Conservation (phyloP, 768 basidiomycete species). For the Mycena filopes region DNA sequence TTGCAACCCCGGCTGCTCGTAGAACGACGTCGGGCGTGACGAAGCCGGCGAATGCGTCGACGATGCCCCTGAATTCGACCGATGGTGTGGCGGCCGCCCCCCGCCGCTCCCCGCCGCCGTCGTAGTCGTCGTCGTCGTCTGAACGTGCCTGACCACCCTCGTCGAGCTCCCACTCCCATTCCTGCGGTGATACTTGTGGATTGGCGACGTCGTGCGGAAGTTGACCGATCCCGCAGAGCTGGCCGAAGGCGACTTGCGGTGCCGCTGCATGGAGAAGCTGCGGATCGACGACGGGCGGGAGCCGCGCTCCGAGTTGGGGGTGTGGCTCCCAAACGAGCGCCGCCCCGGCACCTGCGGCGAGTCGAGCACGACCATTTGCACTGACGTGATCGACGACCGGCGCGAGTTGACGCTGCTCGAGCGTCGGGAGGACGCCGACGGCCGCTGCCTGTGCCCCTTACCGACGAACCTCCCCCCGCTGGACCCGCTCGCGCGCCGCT, state of each 20-base stretch:
- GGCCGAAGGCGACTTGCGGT: conserved; percentile 80
- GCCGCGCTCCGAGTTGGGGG: conserved; percentile 88
- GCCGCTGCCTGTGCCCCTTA: conserved; percentile 69
- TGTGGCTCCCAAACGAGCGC: conserved; percentile 80
- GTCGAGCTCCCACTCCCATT: conserved; percentile 87
- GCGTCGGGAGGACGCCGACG: conserved; percentile 82
- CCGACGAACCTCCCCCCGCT: conserved; percentile 40
- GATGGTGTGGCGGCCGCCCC: conserved; percentile 62
- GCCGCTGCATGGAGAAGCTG: conserved; percentile 75
- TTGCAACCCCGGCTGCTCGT: conserved; percentile 56
- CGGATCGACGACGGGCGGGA: conserved; percentile 89
- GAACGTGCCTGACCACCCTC: conserved; percentile 76
- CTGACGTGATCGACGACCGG: conserved; percentile 64
- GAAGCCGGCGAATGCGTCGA: conserved; percentile 82
- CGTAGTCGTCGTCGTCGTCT: conserved; percentile 46
- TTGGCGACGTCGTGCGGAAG: conserved; percentile 78
- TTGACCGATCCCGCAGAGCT: conserved; percentile 79
- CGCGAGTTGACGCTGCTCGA: conserved; percentile 94
- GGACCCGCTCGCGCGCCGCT: conserved; percentile 61
- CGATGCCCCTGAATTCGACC: conserved; percentile 82
- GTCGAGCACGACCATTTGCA: conserved; percentile 65
- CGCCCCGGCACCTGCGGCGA: conserved; percentile 72
- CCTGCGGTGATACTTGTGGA: conserved; percentile 82
- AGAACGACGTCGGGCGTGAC: conserved; percentile 81
- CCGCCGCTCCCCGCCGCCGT: conserved; percentile 35